phyloP scores from a whole-genome alignment of 2,329 filamentous ascomycete genomes.

The Stemphylium lycopersici region DNA sequence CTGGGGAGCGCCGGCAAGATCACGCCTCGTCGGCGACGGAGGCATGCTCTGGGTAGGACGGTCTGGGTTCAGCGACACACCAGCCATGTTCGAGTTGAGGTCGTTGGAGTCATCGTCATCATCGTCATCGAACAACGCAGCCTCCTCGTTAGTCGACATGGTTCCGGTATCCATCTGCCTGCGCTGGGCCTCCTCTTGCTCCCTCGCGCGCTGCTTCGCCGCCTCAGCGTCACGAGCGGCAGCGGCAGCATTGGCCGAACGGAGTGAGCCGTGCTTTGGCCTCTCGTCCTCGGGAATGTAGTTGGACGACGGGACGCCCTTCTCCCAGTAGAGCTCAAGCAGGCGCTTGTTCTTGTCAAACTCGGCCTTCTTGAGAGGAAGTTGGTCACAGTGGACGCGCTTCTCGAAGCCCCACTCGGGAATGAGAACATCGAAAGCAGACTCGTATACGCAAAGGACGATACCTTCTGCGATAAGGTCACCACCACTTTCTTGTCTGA shows the following conservation, averaged over 20 bases:
- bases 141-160: constrained; percentile 89
- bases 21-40: constrained; percentile 81
- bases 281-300: constrained; percentile 97
- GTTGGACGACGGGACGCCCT: constrained; percentile 93
- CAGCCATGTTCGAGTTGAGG: constrained; percentile 87
- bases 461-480: constrained; percentile 96
- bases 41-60: constrained; percentile 95
- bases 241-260: constrained; percentile 75
- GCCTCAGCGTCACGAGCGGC: constrained; percentile 82
- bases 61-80: constrained; percentile 81
- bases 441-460: constrained; percentile 96
- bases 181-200: constrained; percentile 87
- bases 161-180: constrained; percentile 95
- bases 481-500: constrained; percentile 81
- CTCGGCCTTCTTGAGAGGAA: constrained; percentile 98
- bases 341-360: constrained; percentile 96
- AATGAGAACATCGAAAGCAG: constrained; percentile 96
- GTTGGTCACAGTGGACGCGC: constrained; percentile 96
- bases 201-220: constrained; percentile 79
- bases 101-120: constrained; percentile 80
- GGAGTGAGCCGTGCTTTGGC: constrained; percentile 78
- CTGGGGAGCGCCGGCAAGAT: constrained; percentile 72
- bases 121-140: constrained; percentile 95
- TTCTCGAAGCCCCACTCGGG: constrained; percentile 99
- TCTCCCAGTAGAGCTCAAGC: constrained; percentile 98